These are phyloP conservation scores for Penicillium arizonense DNA, from an alignment of 495 filamentous ascomycete genomes.

Conservation along the genomic window DNA sequence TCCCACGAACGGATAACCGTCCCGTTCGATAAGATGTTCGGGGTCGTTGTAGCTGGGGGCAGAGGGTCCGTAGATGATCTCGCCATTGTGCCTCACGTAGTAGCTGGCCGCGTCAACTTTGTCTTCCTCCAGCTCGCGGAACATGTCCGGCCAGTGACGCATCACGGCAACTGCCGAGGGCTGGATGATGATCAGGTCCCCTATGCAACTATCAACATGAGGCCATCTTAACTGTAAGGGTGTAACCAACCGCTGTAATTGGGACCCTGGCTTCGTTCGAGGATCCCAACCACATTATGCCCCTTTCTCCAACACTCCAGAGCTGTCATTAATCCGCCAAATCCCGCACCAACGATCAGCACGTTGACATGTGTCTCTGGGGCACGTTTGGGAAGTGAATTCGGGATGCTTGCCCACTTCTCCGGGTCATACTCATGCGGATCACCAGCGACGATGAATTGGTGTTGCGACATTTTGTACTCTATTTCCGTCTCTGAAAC, in stretches of 20 bases:
- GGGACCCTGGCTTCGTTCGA: constrained; percentile 11
- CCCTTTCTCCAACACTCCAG: constrained; percentile 63
- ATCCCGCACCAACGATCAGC: too few species aligned
- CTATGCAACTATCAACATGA: not conserved
- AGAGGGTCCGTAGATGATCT: too few species aligned
- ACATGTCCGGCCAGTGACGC: not conserved
- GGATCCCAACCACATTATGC: constrained; percentile 45
- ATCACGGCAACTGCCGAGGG: not conserved
- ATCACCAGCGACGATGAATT: too few species aligned
- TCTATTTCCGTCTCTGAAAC: too few species aligned
- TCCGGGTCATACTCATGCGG: not conserved
- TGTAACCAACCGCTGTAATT: constrained; percentile 36
- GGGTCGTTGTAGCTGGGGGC: constrained; percentile 36
- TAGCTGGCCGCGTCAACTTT: too few species aligned
- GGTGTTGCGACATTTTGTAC: too few species aligned
- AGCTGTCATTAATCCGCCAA: constrained; percentile 58
- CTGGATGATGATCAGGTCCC: not conserved
- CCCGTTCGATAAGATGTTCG: constrained; percentile 35
- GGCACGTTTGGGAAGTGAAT: not conserved
- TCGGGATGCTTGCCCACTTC: not conserved
- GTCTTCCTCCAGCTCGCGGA: not conserved
- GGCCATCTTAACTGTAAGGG: too few species aligned
- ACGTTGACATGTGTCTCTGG: not conserved
- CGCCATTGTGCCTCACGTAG: too few species aligned
- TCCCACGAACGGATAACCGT: constrained; percentile 9